A percentile compares a stretch with the other conserved stretches of the same genome.
Conservation (phyloP, 345 rosid genomes). For the Raphanus raphanistrum region DNA sequence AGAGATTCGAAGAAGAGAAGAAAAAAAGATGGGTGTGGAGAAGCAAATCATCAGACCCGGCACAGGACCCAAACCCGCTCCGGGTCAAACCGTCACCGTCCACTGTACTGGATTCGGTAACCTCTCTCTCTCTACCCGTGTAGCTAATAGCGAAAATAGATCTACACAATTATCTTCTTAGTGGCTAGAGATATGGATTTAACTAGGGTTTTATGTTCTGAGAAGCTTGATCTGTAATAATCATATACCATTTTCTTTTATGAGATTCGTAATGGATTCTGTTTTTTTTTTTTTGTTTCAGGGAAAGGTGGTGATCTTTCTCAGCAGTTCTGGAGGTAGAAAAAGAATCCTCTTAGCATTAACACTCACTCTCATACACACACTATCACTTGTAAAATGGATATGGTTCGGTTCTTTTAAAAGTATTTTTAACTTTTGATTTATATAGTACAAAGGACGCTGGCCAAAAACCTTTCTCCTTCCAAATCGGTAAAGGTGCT, state of each 20-base stretch:
- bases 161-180: too few species aligned
- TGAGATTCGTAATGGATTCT: too few species aligned
- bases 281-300: too few species aligned
- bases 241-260: too few species aligned
- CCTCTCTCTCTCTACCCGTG: slow-evolving; percentile 16
- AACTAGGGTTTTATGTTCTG: neutral
- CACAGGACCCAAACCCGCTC: slow-evolving; percentile 52
- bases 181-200: too few species aligned
- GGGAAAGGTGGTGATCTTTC: slow-evolving; percentile 90
- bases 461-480: slow-evolving; percentile 77
- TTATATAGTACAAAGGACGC: slow-evolving; percentile 73
- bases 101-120: slow-evolving; percentile 77
- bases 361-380: neutral
- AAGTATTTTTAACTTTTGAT: too few species aligned
- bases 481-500: slow-evolving; percentile 75
- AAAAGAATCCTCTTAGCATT: neutral
- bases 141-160: neutral
- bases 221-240: too few species aligned
- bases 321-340: slow-evolving; percentile 88
- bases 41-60: slow-evolving; percentile 59
- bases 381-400: too few species aligned
- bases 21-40: slow-evolving; percentile 56
- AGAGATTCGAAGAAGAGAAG: slow-evolving; percentile 16
- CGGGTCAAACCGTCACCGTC: slow-evolving; percentile 65
- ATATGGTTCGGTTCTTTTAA: too few species aligned